Conservation (phyloP, 768 basidiomycete genomes). For the Collybiopsis confluens region DNA sequence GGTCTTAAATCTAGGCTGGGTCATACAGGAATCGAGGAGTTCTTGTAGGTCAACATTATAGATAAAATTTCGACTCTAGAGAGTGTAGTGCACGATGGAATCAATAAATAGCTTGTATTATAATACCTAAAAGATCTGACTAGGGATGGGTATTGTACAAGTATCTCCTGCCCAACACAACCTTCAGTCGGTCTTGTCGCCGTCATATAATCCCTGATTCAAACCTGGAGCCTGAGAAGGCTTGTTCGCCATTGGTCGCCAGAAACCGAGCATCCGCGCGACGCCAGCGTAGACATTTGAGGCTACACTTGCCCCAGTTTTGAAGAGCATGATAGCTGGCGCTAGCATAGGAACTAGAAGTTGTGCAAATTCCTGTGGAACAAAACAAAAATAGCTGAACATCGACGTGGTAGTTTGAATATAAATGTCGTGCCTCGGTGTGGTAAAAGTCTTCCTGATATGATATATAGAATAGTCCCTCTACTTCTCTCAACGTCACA, state of each 20-base stretch:
- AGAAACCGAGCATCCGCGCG: constrained; percentile 30
- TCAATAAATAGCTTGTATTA: too few relatives aligned
- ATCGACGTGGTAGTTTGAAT: neutral
- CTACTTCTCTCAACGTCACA: constrained; percentile 43
- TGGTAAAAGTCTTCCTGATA: constrained; percentile 60
- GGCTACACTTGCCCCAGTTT: constrained; percentile 20
- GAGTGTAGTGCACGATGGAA: too few relatives aligned
- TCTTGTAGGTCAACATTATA: too few relatives aligned
- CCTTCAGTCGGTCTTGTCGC: constrained; percentile 5
- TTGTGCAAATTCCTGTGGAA: constrained; percentile 35
- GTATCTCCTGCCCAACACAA: too few relatives aligned
- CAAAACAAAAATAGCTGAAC: neutral
- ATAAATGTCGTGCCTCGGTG: constrained; percentile 37
- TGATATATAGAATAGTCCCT: constrained; percentile 39
- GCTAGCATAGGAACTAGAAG: constrained; percentile 39
- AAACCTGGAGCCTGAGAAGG: neutral
- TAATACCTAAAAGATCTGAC: too few relatives aligned
- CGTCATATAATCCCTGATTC: constrained; percentile 4
- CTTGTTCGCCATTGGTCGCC: constrained; percentile 15
- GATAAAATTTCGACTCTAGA: too few relatives aligned
- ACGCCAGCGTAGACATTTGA: constrained; percentile 26
- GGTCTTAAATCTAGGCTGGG: too few relatives aligned
- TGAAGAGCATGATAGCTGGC: constrained; percentile 28
- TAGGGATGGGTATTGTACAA: too few relatives aligned
- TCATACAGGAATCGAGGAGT: too few relatives aligned